Evolutionary conservation across 441 rosid species (phyloP).

Genomic region (Erodium trifolium): DNA sequence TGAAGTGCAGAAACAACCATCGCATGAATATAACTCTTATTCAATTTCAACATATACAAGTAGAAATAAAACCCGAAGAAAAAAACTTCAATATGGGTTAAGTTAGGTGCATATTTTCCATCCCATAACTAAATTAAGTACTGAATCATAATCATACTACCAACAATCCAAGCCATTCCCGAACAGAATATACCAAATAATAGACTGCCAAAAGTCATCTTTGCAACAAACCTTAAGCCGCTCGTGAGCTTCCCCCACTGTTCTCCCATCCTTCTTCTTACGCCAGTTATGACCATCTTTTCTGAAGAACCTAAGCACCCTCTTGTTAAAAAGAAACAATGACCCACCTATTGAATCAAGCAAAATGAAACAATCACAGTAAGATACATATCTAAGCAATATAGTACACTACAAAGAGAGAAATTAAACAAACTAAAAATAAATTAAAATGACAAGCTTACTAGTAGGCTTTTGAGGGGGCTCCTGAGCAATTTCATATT

Average conservation of each 20-base stretch:
- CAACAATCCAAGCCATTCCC: background rate
- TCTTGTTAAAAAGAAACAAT: constrained; percentile 66
- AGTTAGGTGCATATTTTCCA: no score
- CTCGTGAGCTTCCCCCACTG: constrained; percentile 93
- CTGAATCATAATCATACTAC: background rate
- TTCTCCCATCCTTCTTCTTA: constrained; percentile 74
- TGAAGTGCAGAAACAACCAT: background rate
- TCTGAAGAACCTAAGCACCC: constrained; percentile 66
- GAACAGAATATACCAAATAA: background rate
- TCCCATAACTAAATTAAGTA: no score
- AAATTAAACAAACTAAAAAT: no score
- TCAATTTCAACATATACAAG: background rate
- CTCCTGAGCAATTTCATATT: constrained; percentile 36
- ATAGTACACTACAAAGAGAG: no score
- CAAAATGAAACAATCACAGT: background rate
- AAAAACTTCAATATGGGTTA: no score
- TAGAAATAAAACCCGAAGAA: no score
- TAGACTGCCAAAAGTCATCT: no score
- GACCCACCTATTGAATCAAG: constrained; percentile 61
- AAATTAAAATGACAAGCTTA: constrained; percentile 22
- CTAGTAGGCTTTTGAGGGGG: constrained; percentile 56
- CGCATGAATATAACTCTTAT: background rate
- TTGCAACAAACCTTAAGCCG: constrained; percentile 59
- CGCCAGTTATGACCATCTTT: constrained; percentile 91
- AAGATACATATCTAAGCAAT: background rate